Base-by-base conservation (phyloP, 2,329 filamentous ascomycete species). In the Neopestalotiopsis rosae region DNA sequence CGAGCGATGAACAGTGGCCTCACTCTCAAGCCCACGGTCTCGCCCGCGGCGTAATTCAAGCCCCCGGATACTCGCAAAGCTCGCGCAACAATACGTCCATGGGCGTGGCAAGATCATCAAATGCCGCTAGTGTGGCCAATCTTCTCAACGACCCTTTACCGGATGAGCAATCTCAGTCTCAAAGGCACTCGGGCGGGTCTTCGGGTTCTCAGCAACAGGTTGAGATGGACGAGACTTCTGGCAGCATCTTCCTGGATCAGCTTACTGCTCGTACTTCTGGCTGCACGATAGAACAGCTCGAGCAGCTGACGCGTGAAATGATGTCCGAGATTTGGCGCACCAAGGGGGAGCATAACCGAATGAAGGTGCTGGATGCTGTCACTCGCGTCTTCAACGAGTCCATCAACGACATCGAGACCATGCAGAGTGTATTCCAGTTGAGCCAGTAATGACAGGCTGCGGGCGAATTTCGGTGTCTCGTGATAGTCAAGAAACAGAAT, bases 321-420 rank as follows among this genome's bases (percentile, higher is more conserved):
- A 98, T 98, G 95, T 92, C 95, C 70, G 90, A 91, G 71, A 88
- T 98, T 59, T 99, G 96, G 96, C 87, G 86, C 70, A 88, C 88
- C 70, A 88, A 94, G 64, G 87, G 89, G 62, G 91, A 97, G 76
- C 96, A 93, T 89, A 96, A 99, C 80, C 89, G 96, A 58, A 91
- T 90, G 74, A 86, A 87, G 74, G 94, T 97, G 14, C 86, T 91
- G 14, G 83, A 82, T 61, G 82, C 85, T 49, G 86, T 97, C 49
- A 85, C 84, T 57, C 84, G 87, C 17, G 89, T 92, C 4, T 97
- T 97, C 79, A 95, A 97, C 74, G 89, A 90, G 38, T 89, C 90
- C 13, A 90, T 94, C 69, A 76, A 80, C 30, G 92, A 95, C 76
- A 93, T 95, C 69, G 87, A 90, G 75, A 77, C 80, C 34, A 81